Evolutionary conservation across 108 stramenopile genomes (phyloP).

Genomic region (Heterococcus sp.): DNA sequence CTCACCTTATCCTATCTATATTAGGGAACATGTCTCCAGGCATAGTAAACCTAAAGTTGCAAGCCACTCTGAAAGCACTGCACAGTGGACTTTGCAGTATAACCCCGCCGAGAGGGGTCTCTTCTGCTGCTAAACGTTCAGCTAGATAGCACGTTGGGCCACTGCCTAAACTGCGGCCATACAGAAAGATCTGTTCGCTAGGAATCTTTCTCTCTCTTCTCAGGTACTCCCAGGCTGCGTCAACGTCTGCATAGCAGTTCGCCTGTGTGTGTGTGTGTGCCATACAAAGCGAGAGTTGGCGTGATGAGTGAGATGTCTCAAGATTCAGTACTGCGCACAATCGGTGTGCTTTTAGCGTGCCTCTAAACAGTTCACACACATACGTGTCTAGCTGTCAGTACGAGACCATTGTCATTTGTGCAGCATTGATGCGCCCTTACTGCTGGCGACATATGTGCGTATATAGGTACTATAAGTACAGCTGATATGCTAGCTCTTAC

Average conservation of each 20-base stretch:
- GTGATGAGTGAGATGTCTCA: too few species aligned
- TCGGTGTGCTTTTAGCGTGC: too few species aligned
- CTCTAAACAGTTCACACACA: too few species aligned
- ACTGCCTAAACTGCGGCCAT: slow-evolving; percentile 84
- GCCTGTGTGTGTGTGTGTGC: too few species aligned
- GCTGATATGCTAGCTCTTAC: too few species aligned
- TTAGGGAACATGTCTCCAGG: slow-evolving; percentile 88
- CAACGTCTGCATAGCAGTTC: slow-evolving; percentile 90
- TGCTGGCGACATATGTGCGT: too few species aligned
- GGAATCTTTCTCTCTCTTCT: slow-evolving; percentile 65
- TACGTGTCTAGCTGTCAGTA: too few species aligned
- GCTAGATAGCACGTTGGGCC: slow-evolving; percentile 93
- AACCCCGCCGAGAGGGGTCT: slow-evolving; percentile 75
- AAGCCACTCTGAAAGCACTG: slow-evolving; percentile 79
- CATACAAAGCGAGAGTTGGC: too few species aligned
- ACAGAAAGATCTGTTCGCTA: slow-evolving; percentile 81
- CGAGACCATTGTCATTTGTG: too few species aligned
- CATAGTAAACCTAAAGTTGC: slow-evolving; percentile 82
- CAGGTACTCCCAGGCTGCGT: slow-evolving; percentile 85
- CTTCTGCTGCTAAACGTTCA: slow-evolving; percentile 70
- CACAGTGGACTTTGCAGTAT: slow-evolving; percentile 85
- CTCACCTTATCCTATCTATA: slow-evolving; percentile 69
- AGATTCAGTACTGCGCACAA: too few species aligned
- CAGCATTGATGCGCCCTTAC: too few species aligned
- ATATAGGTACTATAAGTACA: too few species aligned